Evolutionary conservation across 805 yeast species (phyloP), one percentile per base, ranked within the genome.

Genomic region (Kluyveromyces aestuarii): DNA sequence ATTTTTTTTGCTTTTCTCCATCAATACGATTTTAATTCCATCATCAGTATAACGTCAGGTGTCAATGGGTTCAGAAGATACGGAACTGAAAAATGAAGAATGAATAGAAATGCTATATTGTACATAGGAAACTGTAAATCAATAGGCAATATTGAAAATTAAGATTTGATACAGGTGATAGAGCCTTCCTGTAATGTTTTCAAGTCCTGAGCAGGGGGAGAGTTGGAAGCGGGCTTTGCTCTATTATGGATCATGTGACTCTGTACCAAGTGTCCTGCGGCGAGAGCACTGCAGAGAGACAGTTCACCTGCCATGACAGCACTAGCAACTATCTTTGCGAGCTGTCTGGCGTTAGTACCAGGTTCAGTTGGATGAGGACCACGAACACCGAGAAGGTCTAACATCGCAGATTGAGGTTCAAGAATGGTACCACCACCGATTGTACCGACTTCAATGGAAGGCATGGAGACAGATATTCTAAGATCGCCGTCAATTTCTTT

Each of bases 371-470:
- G 85, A 66, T 90, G 95, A 5, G 99, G 97, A 3, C 99, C 99
- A 58, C 86, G 81, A 43, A 93, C 96, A 37, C 98, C 97, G 53
- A 93, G 75, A 56, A 93, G 72, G 60, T 93, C 98, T 51, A 93
- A 75, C 96, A 93, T 88, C 19, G 98, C 87, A 45, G 90, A 86
- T 71, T 93, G 99, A 40, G 99, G 97, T 63, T 87, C 98, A 60
- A 93, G 77, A 54, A 93, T 87, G 3, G 99, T 93, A 64, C 99
- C 99, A 55, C 99, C 99, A 50, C 99, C 99, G 68, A 93, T 89
- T 2, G 99, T 93, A 55, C 99, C 99, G 41, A 93, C 99, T 71
- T 93, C 99, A 58, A 93, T 88, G 27, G 95, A 87, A 30, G 99
- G 99, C 99, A 93, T 93, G 4, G 98, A 87, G n/a, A 93, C 99